Evolutionary conservation across 169 alveolate genomes (phyloP).

Genomic region (Babesia bigemina): DNA sequence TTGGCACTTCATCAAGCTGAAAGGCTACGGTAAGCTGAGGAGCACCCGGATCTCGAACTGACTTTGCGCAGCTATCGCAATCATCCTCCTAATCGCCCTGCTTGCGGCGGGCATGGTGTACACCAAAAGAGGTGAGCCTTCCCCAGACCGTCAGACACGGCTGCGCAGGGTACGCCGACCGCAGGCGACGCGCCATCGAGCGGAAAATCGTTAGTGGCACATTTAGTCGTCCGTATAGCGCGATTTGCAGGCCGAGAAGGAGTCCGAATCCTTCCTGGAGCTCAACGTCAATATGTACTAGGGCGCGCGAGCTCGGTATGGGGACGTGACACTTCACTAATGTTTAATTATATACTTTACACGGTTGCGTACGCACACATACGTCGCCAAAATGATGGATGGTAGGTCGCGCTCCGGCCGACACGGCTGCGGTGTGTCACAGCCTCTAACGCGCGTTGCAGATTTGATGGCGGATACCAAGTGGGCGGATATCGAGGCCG

Average conservation of each 20-base stretch:
- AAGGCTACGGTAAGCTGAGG: slow-evolving; percentile 10
- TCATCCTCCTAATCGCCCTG: slow-evolving; percentile 5
- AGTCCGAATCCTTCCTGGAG: slow-evolving; percentile 30
- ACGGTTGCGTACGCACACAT: not conserved
- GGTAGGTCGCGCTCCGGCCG: slow-evolving; percentile 1
- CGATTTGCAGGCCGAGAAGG: not conserved
- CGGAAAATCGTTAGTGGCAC: not conserved
- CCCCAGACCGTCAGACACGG: not conserved
- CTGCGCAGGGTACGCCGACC: slow-evolving; percentile 8
- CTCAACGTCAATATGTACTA: slow-evolving; percentile 43
- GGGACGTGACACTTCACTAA: slow-evolving; percentile 5
- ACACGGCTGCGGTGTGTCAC: not conserved
- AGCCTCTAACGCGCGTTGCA: not conserved
- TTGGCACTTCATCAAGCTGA: slow-evolving; percentile 42
- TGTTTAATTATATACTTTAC: not conserved
- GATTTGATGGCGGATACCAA: slow-evolving; percentile 66
- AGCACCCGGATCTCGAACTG: not conserved
- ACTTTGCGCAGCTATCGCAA: slow-evolving; percentile 17
- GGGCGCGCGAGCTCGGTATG: slow-evolving; percentile 29
- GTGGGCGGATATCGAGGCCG: slow-evolving; percentile 83
- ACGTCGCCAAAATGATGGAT: slow-evolving; percentile 11
- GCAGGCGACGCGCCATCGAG: slow-evolving; percentile 4
- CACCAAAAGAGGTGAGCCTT: slow-evolving; percentile 21
- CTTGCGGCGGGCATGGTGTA: slow-evolving; percentile 25
- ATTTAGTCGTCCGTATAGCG: not conserved